Base-by-base conservation (phyloP, 805 yeast genomes). In the Sugiyamaella mastotermitis region DNA sequence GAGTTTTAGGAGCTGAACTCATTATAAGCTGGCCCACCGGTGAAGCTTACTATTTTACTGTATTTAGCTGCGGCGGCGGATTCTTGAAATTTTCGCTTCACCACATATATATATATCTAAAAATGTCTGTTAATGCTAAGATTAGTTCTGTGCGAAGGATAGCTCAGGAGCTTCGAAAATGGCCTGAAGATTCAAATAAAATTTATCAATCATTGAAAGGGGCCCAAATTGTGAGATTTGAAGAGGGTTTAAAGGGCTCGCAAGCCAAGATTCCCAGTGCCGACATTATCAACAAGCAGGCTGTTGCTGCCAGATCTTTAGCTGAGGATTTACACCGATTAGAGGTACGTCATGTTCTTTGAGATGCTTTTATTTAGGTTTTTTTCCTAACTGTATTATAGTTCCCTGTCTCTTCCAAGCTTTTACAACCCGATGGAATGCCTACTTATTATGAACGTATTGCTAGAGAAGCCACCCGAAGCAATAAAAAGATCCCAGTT, bases 351-450 rank as follows among this genome's bases (percentile, higher is more conserved):
- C 23, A 13, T 4, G 40, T 11, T 9, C 13, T 33, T 9, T 19
- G 14, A 14, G 31, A 33, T 9, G 31, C 36, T 27, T 31, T n/a
- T 17, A 8, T 28, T 13, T 33, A 8, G 32, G 13, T 10, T 15
- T 7, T 7, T 20, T 21, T 20, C 4, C 34, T 33, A 37, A 41
- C 40, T 26, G 15, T 14, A n/a, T n/a, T n/a, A n/a, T n/a, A 46
- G 47, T 59, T 57, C 44, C 48, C 51, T 9, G 46, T 55, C 2
- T 37, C 52, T 40, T 81, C 76, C 31, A 81, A 81, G 55, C 60
- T 87, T 47, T 60, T 75, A 51, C 68, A 60, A 48, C 97, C 97
- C n/a, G 78, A 80, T 52, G 95, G 95, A 1, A 83, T 85, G 59
- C 86, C 94, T 2, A 59, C 69, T 33, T 87, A 87, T 55, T 87